These are phyloP conservation scores for Amylostereum chailletii DNA, from an alignment of 1,284 basidiomycete genomes.

Conservation along the genomic window DNA sequence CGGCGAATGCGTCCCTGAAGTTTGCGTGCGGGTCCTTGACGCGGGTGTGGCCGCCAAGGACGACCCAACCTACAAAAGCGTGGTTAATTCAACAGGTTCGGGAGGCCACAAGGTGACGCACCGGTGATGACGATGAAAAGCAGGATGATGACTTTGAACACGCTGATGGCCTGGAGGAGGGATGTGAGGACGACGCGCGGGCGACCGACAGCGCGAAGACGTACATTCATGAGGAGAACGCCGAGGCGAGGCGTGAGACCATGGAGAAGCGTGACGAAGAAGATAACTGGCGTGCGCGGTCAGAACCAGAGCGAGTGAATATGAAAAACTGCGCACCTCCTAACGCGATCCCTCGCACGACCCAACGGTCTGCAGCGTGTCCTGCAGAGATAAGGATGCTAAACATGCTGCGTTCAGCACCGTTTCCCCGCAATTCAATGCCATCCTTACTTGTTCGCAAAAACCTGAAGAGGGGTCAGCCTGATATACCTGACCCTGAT, in stretches of 20 bases:
- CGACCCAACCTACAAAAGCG: constrained; percentile 31
- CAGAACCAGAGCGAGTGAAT: not conserved
- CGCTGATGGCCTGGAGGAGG: constrained; percentile 22
- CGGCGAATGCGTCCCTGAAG: constrained; percentile 39
- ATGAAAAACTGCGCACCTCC: constrained; percentile 28
- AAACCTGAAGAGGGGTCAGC: constrained; percentile 4
- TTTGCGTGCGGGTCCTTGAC: constrained; percentile 34
- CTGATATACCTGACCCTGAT: not conserved
- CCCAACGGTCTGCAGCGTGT: constrained; percentile 34
- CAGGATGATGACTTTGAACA: constrained; percentile 34
- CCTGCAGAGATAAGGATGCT: constrained; percentile 44
- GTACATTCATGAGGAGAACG: constrained; percentile 39
- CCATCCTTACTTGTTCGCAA: constrained; percentile 8
- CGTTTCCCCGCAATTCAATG: too few species aligned
- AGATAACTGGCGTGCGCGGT: constrained; percentile 25
- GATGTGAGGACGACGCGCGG: not conserved
- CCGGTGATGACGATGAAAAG: constrained; percentile 31
- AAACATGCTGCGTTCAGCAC: not conserved
- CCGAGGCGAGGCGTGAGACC: constrained; percentile 35
- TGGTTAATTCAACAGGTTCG: not conserved
- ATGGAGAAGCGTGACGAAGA: constrained; percentile 37
- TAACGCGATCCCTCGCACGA: constrained; percentile 46
- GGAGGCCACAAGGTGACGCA: constrained; percentile 9
- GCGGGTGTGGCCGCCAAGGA: constrained; percentile 38
- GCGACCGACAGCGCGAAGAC: not conserved